phyloP scores from a whole-genome alignment of 805 yeast species.

The Pichia nakasei region DNA sequence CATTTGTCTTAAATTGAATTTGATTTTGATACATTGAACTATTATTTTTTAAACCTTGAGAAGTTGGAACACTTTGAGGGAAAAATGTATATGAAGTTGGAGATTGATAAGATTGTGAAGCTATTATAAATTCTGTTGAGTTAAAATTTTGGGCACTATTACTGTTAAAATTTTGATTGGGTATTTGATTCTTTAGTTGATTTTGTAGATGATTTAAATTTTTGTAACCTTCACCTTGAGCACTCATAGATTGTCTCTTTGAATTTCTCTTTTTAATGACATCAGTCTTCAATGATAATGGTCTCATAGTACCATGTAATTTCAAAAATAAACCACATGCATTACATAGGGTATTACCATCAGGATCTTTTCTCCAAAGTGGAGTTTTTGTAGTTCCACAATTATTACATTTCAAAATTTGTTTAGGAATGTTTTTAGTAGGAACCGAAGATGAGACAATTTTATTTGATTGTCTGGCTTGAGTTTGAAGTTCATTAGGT shows the following conservation, averaged over 20 bases:
- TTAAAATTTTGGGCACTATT: neutral
- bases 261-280: constrained; percentile 56
- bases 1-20: constrained; percentile 4
- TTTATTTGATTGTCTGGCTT: constrained; percentile 6
- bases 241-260: constrained; percentile 26
- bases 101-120: neutral
- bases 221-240: constrained; percentile 14
- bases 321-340: constrained; percentile 57
- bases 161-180: neutral
- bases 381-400: constrained; percentile 56
- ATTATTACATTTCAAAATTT: constrained; percentile 39
- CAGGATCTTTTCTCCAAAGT: constrained; percentile 51
- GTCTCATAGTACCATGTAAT: constrained; percentile 54
- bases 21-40: neutral
- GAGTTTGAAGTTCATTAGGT: constrained; percentile 5
- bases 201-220: constrained; percentile 9
- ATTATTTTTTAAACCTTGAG: neutral
- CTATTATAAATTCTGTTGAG: neutral
- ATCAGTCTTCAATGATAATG: constrained; percentile 56
- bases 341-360: constrained; percentile 52
- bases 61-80: constrained; percentile 5
- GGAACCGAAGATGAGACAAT: constrained; percentile 16
- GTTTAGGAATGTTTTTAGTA: constrained; percentile 9
- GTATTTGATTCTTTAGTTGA: neutral
- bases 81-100: constrained; percentile 1